phyloP scores from a whole-genome alignment of 768 basidiomycete genomes.

The Obba rivulosa region DNA sequence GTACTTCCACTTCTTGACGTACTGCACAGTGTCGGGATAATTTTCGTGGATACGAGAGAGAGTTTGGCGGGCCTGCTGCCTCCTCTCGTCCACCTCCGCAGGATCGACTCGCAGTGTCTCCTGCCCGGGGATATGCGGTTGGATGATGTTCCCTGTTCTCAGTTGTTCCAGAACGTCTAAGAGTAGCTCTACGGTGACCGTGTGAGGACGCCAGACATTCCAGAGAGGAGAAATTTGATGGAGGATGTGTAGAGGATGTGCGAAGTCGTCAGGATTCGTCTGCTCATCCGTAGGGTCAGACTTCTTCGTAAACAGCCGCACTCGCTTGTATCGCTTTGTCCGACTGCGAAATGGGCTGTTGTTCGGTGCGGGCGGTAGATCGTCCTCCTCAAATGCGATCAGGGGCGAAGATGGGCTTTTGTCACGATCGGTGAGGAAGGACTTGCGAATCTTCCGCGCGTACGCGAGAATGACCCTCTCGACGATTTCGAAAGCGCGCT shows the following conservation, averaged over 20 bases:
- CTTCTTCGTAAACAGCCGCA: constrained; percentile 5
- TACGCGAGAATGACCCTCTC: constrained; percentile 72
- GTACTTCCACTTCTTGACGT: constrained; percentile 19
- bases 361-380: constrained; percentile 4
- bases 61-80: constrained; percentile 32
- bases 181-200: constrained; percentile 41
- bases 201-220: constrained; percentile 64
- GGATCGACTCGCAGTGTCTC: constrained; percentile 9
- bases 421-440: constrained; percentile 10
- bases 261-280: constrained; percentile 37
- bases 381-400: constrained; percentile 12
- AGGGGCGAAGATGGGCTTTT: constrained; percentile 20
- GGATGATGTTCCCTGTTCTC: constrained; percentile 42
- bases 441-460: constrained; percentile 26
- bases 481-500: constrained; percentile 77
- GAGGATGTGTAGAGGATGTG: constrained; percentile 54
- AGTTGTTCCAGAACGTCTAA: constrained; percentile 43
- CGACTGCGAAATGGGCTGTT: constrained; percentile 12
- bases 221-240: constrained; percentile 60
- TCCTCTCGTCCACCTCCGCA: constrained; percentile 20
- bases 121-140: constrained; percentile 32
- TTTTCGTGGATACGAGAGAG: constrained; percentile 41
- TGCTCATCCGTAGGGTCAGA: background rate
- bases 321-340: constrained; percentile 2
- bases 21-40: constrained; percentile 42